Percentiles rank a stretch among this genome's conserved stretches.
phyloP scores from a whole-genome alignment of 2,329 filamentous ascomycete species.

The Tolypocladium album region DNA sequence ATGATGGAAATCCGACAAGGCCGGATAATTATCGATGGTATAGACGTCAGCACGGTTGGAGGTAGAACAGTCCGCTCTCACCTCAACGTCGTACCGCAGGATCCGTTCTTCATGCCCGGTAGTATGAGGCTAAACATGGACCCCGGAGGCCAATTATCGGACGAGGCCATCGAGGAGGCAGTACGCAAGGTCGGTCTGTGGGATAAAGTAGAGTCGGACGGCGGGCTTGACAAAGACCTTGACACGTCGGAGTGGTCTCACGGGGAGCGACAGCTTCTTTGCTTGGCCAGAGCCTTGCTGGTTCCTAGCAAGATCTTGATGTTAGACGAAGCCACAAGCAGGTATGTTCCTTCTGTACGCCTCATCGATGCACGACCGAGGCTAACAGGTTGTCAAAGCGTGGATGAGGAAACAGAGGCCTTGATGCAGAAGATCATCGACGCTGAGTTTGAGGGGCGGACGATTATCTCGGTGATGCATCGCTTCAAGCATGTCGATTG shows the following conservation, averaged over 20 bases:
- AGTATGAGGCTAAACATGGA: slow-evolving; percentile 38
- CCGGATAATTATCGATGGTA: slow-evolving; percentile 31
- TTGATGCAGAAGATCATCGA: slow-evolving; percentile 20
- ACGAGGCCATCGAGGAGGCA: slow-evolving; percentile 29
- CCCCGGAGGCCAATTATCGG: slow-evolving; percentile 22
- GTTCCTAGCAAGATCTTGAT: slow-evolving; percentile 21
- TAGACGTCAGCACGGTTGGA: slow-evolving; percentile 19
- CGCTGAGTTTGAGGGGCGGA: slow-evolving; percentile 29
- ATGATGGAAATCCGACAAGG: slow-evolving; percentile 31
- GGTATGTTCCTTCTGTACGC: slow-evolving; percentile 10
- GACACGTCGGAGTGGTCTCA: slow-evolving; percentile 20
- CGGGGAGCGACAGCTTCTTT: slow-evolving; percentile 34
- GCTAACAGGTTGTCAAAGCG: slow-evolving; percentile 7
- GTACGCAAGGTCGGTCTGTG: slow-evolving; percentile 34
- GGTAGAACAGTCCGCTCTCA: slow-evolving; percentile 11
- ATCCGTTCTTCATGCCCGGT: slow-evolving; percentile 37
- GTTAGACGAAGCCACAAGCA: slow-evolving; percentile 26
- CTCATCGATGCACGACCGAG: not conserved
- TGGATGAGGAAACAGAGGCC: slow-evolving; percentile 21
- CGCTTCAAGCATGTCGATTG: slow-evolving; percentile 19
- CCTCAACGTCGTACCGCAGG: slow-evolving; percentile 37
- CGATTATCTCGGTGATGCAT: slow-evolving; percentile 37
- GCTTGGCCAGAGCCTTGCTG: slow-evolving; percentile 23
- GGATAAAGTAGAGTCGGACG: slow-evolving; percentile 23
- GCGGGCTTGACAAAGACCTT: slow-evolving; percentile 25